Base-by-base conservation (phyloP, 2,329 filamentous ascomycete genomes). In the Colletotrichum magnum region DNA sequence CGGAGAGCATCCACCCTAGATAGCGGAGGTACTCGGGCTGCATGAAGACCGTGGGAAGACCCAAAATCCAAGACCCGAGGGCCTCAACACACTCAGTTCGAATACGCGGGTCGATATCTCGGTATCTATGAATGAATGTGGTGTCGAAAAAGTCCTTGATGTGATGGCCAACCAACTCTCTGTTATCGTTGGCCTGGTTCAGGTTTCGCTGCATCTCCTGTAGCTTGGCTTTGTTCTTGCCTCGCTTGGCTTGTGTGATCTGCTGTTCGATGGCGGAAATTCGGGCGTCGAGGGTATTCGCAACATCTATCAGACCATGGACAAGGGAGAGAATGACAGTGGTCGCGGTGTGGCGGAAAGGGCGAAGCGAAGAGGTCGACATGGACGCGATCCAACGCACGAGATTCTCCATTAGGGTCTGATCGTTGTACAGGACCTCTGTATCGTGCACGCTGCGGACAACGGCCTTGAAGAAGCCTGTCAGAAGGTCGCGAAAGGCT, bases 81-180 rank as follows among this genome's bases (percentile, higher is more conserved):
- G 94, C 94, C 72, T 93, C 90, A 26, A 97, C 91, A 77, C 95
- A 98, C 76, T 98, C 95, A 0, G 92, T 90, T 61, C 96, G 90
- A 73, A 99, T 97, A 74, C 90, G 93, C 6, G 94, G 90, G 76
- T 99, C 96, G 36, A 98, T 90, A 77, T 99, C 96, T 70, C 96
- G 93, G 79, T 98, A 99, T 56, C 96, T 91, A 80, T 99, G 95
- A 36, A 98, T 92, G 77, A 97, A 99, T 54, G 98, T 91, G 2
- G 93, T 93, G 74, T 97, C 93, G 77, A 98, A 97, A 75, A 94
- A 94, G 73, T 97, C 94, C 73, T 92, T 92, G 67, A 98, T 90
- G 69, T 91, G 86, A 36, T 88, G 87, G 72, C 93, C 91, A 61
- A 94, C 89, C 13, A 87, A 84, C 68, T 93, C 90, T 41, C 93